A percentile compares a stretch with the other conserved stretches of the same genome.
Conservation (phyloP, 225 moss, liverwort and hornwort species). For the Marchantia paleacea region DNA sequence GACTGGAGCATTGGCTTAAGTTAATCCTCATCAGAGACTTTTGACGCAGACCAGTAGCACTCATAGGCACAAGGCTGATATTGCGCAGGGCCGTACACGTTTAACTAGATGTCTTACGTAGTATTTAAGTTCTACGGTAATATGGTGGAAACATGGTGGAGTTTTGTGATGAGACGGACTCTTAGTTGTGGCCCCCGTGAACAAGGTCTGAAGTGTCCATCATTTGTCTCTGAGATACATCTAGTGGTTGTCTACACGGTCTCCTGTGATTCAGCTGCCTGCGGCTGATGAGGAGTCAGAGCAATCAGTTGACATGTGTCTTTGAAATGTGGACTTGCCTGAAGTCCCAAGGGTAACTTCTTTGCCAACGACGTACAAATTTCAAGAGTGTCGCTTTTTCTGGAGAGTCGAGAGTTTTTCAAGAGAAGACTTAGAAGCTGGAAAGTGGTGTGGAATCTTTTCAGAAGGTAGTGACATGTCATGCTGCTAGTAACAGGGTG, state of each 20-base stretch:
- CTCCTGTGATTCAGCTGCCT: constrained; percentile 6
- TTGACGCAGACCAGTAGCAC: background rate
- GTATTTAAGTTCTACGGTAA: background rate
- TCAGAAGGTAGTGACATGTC: background rate
- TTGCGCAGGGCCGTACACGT: background rate
- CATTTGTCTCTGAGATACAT: background rate
- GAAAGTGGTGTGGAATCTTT: background rate
- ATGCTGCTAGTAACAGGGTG: constrained; percentile 10
- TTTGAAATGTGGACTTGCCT: background rate
- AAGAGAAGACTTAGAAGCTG: background rate
- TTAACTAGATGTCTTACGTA: background rate
- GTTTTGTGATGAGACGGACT: background rate
- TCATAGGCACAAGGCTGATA: constrained; percentile 6
- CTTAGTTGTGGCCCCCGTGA: background rate
- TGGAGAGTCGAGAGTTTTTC: background rate
- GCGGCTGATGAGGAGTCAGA: constrained; percentile 11
- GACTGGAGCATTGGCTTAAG: background rate
- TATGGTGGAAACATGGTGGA: background rate
- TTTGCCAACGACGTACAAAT: background rate
- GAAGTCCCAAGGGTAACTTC: background rate
- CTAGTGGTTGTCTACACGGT: too few species aligned
- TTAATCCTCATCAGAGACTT: background rate
- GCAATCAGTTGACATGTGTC: background rate
- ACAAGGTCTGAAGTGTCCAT: background rate
- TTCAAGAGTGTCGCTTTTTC: background rate